Percentiles rank a stretch among this genome's conserved stretches.
Evolutionary conservation across 805 yeast species (phyloP).

Genomic region (Saccharomycopsis javanensis): DNA sequence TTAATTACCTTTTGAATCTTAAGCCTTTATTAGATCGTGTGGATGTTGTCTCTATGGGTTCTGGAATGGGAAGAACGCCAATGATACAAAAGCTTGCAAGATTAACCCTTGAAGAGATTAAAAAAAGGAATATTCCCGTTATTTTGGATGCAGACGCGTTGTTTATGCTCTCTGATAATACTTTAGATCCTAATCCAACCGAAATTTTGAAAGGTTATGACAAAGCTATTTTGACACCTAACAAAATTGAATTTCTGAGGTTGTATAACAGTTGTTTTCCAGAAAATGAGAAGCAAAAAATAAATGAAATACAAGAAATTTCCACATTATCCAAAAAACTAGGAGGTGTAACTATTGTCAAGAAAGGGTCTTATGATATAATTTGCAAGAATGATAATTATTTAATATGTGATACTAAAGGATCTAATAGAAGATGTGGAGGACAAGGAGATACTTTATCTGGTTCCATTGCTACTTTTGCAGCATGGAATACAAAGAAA

Average conservation of each 20-base stretch:
- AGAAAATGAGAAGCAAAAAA: conserved; percentile 16
- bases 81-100: conserved; percentile 53
- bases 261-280: conserved; percentile 31
- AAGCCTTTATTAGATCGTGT: conserved; percentile 47
- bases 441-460: conserved; percentile 95
- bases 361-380: conserved; percentile 63
- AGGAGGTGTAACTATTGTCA: conserved; percentile 52
- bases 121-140: conserved; percentile 51
- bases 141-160: conserved; percentile 89
- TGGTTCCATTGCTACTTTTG: conserved; percentile 73
- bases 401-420: conserved; percentile 39
- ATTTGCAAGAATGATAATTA: conserved; percentile 43
- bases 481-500: conserved; percentile 62
- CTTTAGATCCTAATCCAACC: conserved; percentile 22
- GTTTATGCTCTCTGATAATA: conserved; percentile 50
- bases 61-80: conserved; percentile 84
- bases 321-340: conserved; percentile 37
- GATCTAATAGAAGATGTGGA: conserved; percentile 77
- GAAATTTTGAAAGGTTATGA: conserved; percentile 42
- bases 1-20: conserved; percentile 47
- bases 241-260: conserved; percentile 73
- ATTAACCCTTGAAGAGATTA: conserved; percentile 48
- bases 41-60: conserved; percentile 82
- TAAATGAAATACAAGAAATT: conserved; percentile 18
- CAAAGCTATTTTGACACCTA: conserved; percentile 76